Evolutionary conservation across 148 eudicot genomes (phyloP).

Genomic region (Silene uniflora): DNA sequence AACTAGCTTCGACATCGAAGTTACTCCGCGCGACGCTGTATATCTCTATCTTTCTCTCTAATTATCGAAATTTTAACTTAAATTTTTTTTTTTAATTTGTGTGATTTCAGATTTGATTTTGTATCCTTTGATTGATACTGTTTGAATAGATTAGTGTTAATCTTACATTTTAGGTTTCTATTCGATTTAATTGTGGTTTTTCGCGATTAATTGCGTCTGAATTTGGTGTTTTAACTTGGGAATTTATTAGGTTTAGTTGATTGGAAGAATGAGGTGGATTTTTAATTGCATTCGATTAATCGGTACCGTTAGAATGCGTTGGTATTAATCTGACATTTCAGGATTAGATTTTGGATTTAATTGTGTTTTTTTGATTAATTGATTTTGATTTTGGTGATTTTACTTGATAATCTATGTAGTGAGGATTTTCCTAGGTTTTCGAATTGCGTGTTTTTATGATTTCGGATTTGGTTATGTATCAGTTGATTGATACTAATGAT

Average conservation of each 20-base stretch:
- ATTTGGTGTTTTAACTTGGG: not conserved
- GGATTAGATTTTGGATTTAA: not conserved
- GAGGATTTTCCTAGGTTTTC: too few relatives aligned
- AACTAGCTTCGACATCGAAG: constrained; percentile 3
- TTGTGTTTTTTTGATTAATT: not conserved
- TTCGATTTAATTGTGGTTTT: not conserved
- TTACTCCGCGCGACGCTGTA: not conserved
- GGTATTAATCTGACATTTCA: not conserved
- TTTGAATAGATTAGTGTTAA: not conserved
- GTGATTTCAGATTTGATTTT: not conserved
- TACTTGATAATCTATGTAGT: too few relatives aligned
- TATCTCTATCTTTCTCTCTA: not conserved
- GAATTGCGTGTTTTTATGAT: too few relatives aligned
- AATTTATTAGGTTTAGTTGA: not conserved
- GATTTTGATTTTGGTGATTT: too few relatives aligned
- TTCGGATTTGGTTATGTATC: too few relatives aligned
- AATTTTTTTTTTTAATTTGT: not conserved
- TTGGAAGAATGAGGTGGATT: not conserved
- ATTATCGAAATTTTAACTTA: not conserved
- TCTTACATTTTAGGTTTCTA: not conserved
- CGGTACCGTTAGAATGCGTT: not conserved
- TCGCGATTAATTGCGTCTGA: not conserved
- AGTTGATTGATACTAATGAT: not conserved
- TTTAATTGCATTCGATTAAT: not conserved
- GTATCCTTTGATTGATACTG: not conserved